Evolutionary conservation across 2,329 filamentous ascomycete species (phyloP), one percentile per base, ranked within the genome.

Genomic region (Chrysoporthe puriensis): DNA sequence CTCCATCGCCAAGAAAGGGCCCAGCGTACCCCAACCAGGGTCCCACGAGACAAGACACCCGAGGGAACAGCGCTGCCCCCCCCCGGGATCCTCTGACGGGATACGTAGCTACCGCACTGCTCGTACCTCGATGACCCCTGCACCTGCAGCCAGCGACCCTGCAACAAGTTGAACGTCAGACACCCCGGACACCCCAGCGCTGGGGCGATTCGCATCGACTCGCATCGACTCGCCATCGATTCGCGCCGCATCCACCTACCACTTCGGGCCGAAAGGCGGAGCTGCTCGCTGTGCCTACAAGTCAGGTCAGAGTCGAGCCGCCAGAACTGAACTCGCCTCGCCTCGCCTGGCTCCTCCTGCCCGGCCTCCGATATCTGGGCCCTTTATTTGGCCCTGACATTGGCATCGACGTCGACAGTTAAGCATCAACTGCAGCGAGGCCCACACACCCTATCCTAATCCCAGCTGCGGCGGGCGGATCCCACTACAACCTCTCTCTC

Each of bases 241-340:
- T 61, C 43, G 36, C 42, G 14, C 59, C 59, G 59, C 59, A 46
- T 46, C 59, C 43, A 46, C 59, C 59, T 61, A 46, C 59, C 43
- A 46, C 21, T 61, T 61, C 57, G 57, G 59, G 43, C 59, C 59
- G 59, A 61, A 48, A 48, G 48, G 59, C 59, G 59, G 59, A 61
- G 59, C 59, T 48, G 5, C n/a, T 52, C 21, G 11, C 7, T 4
- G 50, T 60, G 14, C 59, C 40, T 44, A 46, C 42, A 46, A 46
- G 43, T 42, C 59, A 48, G 21, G 16, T 44, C 42, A 40, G 50
- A 52, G 34, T 59, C 57, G 21, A 59, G 57, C 42, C 57, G n/a
- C 44, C 57, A 60, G 40, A 26, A 26, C 26, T 26, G 26, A 60
- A 60, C n/a, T 44, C 18, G 57, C 42, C 36, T 16, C 57, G 56